phyloP scores from a whole-genome alignment of 164 flowering plant species.

The Vitis rotundifolia region DNA sequence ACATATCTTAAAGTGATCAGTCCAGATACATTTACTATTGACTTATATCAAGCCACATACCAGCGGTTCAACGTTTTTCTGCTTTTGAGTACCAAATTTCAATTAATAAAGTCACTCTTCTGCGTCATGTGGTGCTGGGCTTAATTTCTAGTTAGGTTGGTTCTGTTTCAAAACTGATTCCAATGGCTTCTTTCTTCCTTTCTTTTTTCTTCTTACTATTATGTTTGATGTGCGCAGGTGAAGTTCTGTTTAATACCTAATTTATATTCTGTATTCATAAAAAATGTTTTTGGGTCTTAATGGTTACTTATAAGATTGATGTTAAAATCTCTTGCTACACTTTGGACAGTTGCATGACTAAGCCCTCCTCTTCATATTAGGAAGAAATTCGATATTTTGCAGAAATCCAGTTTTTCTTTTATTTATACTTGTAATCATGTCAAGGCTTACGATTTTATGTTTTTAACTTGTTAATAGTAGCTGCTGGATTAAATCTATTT shows the following conservation, averaged over 20 bases:
- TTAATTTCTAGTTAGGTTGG: no score
- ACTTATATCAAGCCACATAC: no score
- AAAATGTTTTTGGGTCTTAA: not conserved
- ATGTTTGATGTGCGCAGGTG: not conserved
- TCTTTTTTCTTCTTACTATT: not conserved
- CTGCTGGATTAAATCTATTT: not conserved
- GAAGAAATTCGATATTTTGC: not conserved
- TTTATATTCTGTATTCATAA: not conserved
- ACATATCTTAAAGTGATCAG: no score
- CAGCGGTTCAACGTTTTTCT: no score
- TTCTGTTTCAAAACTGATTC: no score
- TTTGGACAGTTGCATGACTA: not conserved
- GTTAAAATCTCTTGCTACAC: not conserved
- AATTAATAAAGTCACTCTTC: no score
- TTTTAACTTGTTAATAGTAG: not conserved
- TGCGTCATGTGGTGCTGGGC: no score
- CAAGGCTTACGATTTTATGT: not conserved
- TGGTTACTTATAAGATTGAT: no score
- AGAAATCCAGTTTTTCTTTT: not conserved
- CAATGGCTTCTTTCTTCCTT: no score
- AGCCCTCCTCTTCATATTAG: not conserved
- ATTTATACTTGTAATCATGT: not conserved
- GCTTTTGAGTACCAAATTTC: no score
- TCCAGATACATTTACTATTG: no score
- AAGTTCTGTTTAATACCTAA: not conserved